Evolutionary conservation across 306 rosid genomes (phyloP).

Genomic region (Medicago arabica): DNA sequence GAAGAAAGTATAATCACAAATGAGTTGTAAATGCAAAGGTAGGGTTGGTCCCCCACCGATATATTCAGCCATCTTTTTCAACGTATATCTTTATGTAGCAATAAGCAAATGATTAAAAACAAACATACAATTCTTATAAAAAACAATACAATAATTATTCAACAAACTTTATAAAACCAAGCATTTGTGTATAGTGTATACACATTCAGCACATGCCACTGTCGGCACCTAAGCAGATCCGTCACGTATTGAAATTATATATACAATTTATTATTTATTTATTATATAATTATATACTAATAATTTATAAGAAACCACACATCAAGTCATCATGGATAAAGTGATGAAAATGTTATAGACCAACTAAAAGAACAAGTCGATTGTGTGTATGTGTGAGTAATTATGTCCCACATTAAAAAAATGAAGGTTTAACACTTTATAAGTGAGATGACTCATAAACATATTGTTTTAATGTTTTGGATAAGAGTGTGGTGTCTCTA

Average conservation of each 20-base stretch:
- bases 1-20: conserved; percentile 26
- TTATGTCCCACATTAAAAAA: too few species aligned
- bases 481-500: too few species aligned
- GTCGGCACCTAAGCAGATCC: conserved; percentile 48
- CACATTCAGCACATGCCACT: conserved; percentile 48
- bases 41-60: conserved; percentile 36
- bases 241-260: conserved; percentile 10
- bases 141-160: not conserved
- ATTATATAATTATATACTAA: not conserved
- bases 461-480: too few species aligned
- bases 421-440: too few species aligned
- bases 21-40: conserved; percentile 41
- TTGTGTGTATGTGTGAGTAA: too few species aligned
- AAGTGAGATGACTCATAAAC: too few species aligned
- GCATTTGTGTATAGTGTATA: conserved; percentile 21
- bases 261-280: not conserved
- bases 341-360: too few species aligned
- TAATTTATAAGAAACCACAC: not conserved
- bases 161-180: conserved; percentile 5
- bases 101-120: not conserved
- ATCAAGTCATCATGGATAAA: too few species aligned
- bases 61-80: not conserved
- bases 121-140: not conserved
- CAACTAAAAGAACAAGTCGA: too few species aligned
- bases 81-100: not conserved